Evolutionary conservation across 441 rosid species (phyloP), one percentile per base, ranked within the genome.

Genomic region (Monsonia emarginata): DNA sequence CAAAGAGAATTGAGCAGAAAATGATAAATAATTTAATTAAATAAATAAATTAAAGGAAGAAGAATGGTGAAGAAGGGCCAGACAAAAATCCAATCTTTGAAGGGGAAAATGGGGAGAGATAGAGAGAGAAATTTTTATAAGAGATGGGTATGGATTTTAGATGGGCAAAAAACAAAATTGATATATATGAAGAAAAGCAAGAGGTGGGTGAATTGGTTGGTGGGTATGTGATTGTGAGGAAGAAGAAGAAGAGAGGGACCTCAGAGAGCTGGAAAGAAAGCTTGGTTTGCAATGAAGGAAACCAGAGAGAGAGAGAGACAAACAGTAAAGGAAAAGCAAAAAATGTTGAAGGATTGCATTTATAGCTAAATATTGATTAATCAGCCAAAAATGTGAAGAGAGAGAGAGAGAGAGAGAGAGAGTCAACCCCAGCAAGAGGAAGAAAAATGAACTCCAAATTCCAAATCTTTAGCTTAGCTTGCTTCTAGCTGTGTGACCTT

Each of bases 281-380:
- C 89, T 88, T 86, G 75, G 83, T 85, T 86, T 92, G 89, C 88
- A 86, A 89, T 80, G 86, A 84, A 83, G 88, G 85, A 88, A 85
- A 84, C 79, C 72, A 72, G 46, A 71, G 57, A 63, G 63, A 63
- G 71, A 75, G 62, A 69, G 65, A 66, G 63, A 48, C 50, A 60
- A 48, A 77, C 64, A 84, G 88, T 81, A 72, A 85, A 80, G 80
- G 70, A 31, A 76, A 84, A 82, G 86, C 82, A 81, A 79, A 65
- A 69, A 69, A 65, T 44, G 69, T 73, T 25, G 72, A 72, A 71
- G 73, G 65, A 60, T 71, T 66, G 58, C 76, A 74, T 80, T 81
- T 80, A 80, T 83, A 82, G 69, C 83, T 18, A 62, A 61, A 65
- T 63, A 56, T 32, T 27, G 11, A 60, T 13, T 60, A 32, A 60